Conservation (phyloP, 306 rosid genomes). For the Sechiopsis laciniata region DNA sequence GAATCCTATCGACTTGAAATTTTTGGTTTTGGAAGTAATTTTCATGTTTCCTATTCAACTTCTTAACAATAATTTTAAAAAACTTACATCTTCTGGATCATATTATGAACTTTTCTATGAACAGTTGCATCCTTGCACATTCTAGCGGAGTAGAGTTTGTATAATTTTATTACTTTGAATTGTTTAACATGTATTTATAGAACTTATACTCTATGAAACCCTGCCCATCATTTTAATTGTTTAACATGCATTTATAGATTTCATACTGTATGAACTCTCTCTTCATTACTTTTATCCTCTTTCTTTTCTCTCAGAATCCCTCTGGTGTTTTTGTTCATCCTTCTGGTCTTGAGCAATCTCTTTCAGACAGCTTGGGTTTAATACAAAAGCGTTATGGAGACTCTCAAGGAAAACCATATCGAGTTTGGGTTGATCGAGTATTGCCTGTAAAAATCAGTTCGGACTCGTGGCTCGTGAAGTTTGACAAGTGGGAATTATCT, state of each 20-base stretch:
- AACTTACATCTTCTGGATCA: background rate
- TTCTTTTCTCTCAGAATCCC: slow-evolving; percentile 40
- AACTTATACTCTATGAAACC: background rate
- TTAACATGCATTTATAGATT: no score
- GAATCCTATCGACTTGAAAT: background rate
- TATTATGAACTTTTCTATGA: background rate
- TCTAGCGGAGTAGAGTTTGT: background rate
- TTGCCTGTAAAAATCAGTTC: slow-evolving; percentile 44
- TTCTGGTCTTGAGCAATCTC: slow-evolving; percentile 46
- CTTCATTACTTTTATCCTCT: slow-evolving; percentile 19
- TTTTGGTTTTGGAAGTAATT: background rate
- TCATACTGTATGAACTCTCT: background rate
- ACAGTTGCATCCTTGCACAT: background rate
- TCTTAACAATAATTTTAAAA: background rate
- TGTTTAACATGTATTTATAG: background rate
- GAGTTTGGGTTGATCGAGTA: slow-evolving; percentile 65
- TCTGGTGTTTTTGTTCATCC: slow-evolving; percentile 57
- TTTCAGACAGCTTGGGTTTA: slow-evolving; percentile 31
- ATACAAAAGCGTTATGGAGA: slow-evolving; percentile 54
- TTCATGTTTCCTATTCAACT: background rate
- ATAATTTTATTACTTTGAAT: background rate
- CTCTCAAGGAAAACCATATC: slow-evolving; percentile 56
- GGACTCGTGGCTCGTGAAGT: slow-evolving; percentile 64
- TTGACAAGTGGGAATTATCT: slow-evolving; percentile 58
- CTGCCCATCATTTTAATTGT: background rate